Conservation (phyloP, 768 basidiomycete species). For the Auriscalpium orientale region DNA sequence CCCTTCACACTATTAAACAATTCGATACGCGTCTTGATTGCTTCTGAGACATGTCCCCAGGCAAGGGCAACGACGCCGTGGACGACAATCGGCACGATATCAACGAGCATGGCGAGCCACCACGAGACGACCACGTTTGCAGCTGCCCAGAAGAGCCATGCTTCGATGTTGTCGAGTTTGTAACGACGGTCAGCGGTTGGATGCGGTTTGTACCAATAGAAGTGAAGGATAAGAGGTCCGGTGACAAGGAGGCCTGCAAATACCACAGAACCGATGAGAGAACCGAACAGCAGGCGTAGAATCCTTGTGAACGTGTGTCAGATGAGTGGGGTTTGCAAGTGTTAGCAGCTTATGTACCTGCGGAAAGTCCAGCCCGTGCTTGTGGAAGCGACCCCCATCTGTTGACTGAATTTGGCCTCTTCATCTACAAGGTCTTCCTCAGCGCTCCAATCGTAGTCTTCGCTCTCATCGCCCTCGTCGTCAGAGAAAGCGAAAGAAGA, state of each 20-base stretch:
- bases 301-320: background rate
- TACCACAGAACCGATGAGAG: slow-evolving; percentile 64
- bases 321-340: background rate
- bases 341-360: slow-evolving; percentile 31
- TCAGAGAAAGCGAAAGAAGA: slow-evolving; percentile 47
- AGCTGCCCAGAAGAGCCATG: slow-evolving; percentile 80
- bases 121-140: slow-evolving; percentile 73
- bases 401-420: slow-evolving; percentile 56
- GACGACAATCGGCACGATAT: slow-evolving; percentile 52
- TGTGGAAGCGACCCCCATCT: slow-evolving; percentile 45
- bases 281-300: slow-evolving; percentile 47
- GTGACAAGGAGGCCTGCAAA: slow-evolving; percentile 54
- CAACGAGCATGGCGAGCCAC: slow-evolving; percentile 67
- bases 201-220: slow-evolving; percentile 62
- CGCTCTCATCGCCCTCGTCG: slow-evolving; percentile 47
- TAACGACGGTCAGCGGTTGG: slow-evolving; percentile 48
- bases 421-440: slow-evolving; percentile 72
- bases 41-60: slow-evolving; percentile 75
- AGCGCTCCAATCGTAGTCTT: slow-evolving; percentile 70
- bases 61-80: slow-evolving; percentile 45
- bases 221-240: slow-evolving; percentile 56
- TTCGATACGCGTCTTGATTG: slow-evolving; percentile 57
- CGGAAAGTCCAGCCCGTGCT: slow-evolving; percentile 42
- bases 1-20: slow-evolving; percentile 65
- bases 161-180: slow-evolving; percentile 58